A percentile compares a stretch with the other conserved stretches of the same genome.
These are phyloP conservation scores for Jaltomata sinuosa DNA, from an alignment of 257 asterid species.

Conservation along the genomic window DNA sequence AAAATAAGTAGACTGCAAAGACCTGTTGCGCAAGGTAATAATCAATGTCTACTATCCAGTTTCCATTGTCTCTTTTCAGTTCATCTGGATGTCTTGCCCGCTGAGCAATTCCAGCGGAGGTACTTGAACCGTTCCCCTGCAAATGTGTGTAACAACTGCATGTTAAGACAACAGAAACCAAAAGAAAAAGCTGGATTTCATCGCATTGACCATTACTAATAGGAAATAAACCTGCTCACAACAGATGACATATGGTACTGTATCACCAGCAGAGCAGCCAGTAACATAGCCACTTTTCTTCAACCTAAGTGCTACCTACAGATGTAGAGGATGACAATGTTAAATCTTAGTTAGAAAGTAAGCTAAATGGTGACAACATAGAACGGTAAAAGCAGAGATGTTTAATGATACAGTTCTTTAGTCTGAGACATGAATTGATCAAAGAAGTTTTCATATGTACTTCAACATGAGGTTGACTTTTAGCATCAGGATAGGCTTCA, in stretches of 20 bases:
- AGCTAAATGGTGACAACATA: not conserved
- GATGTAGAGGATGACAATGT: slow-evolving; percentile 7
- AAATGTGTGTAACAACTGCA: slow-evolving; percentile 7
- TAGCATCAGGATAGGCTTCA: slow-evolving; percentile 93
- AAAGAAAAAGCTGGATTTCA: slow-evolving; percentile 1
- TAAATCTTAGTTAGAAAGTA: not conserved
- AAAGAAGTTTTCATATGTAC: slow-evolving; percentile 31
- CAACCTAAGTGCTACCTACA: slow-evolving; percentile 89
- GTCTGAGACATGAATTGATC: not conserved
- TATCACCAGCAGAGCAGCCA: slow-evolving; percentile 97
- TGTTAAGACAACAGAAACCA: not conserved
- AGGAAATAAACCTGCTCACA: slow-evolving; percentile 64
- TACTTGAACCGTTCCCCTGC: slow-evolving; percentile 63
- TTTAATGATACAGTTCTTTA: not conserved
- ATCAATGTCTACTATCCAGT: slow-evolving; percentile 87
- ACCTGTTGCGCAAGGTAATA: slow-evolving; percentile 99
- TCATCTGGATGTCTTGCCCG: slow-evolving; percentile 99
- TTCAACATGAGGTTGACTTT: slow-evolving; percentile 95
- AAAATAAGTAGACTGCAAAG: slow-evolving; percentile 1
- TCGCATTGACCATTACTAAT: not conserved
- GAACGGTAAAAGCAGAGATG: not conserved
- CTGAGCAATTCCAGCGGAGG: slow-evolving; percentile 80
- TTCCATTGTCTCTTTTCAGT: slow-evolving; percentile 61
- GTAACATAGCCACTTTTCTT: slow-evolving; percentile 75
- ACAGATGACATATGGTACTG: slow-evolving; percentile 91